Conservation (phyloP, 257 asterid species). For the Nicotiana paniculata region DNA sequence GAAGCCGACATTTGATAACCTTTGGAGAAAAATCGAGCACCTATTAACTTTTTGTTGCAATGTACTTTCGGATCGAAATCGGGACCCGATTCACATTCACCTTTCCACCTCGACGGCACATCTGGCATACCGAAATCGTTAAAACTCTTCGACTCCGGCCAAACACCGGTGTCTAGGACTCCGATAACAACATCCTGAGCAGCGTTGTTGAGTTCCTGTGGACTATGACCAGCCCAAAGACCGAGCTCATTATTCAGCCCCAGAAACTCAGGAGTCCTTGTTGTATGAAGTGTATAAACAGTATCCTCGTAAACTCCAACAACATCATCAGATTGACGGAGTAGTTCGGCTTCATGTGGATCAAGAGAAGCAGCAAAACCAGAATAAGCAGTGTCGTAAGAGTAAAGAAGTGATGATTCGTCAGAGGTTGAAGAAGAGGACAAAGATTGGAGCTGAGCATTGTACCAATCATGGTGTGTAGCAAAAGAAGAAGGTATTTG, state of each 20-base stretch:
- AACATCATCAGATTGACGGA: conserved; percentile 30
- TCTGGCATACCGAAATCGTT: conserved; percentile 25
- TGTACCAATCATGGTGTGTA: conserved; percentile 34
- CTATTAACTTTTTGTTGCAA: conserved; percentile 36
- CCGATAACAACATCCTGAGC: conserved; percentile 39
- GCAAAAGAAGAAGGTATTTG: conserved; percentile 25
- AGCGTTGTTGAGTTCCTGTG: conserved; percentile 24
- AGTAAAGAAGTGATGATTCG: conserved; percentile 21
- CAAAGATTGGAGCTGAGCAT: conserved; percentile 13
- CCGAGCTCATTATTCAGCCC: conserved; percentile 25
- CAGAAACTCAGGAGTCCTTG: conserved; percentile 37
- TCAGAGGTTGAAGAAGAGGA: conserved; percentile 4
- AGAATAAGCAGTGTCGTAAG: conserved; percentile 31
- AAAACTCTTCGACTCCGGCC: conserved; percentile 47
- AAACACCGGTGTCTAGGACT: conserved; percentile 46
- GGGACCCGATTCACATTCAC: conserved; percentile 27
- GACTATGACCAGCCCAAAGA: conserved; percentile 21
- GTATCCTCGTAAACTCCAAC: conserved; percentile 41
- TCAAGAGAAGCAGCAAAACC: conserved; percentile 37
- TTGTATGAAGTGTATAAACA: conserved; percentile 35
- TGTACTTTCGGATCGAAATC: conserved; percentile 34
- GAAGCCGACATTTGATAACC: conserved; percentile 31
- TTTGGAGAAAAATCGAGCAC: conserved; percentile 31
- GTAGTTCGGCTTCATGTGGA: conserved; percentile 29
- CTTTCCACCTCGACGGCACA: conserved; percentile 37